Conservation (phyloP, 768 basidiomycete genomes). For the Rhizopogon roseolus region DNA sequence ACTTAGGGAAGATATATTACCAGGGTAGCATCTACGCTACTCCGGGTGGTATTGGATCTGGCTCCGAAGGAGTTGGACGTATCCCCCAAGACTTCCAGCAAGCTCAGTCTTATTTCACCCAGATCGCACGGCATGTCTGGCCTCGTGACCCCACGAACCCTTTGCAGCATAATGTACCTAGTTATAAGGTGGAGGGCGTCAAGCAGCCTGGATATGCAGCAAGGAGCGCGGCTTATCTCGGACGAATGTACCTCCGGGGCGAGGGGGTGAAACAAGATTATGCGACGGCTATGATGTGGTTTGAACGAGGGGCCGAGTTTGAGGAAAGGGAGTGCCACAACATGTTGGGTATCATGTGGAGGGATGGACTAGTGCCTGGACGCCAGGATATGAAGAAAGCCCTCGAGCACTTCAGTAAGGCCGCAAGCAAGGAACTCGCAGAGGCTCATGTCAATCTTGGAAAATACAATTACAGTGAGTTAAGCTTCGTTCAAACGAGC, state of each 20-base stretch:
- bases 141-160: constrained; percentile 67
- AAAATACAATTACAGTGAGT: constrained; percentile 66
- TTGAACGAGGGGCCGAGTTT: constrained; percentile 76
- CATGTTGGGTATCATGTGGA: constrained; percentile 85
- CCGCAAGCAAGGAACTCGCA: constrained; percentile 83
- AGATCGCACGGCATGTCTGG: constrained; percentile 85
- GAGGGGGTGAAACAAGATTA: constrained; percentile 84
- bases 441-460: constrained; percentile 92
- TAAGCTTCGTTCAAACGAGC: background rate
- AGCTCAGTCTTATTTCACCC: constrained; percentile 80
- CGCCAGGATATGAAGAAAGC: constrained; percentile 67
- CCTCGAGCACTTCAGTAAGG: constrained; percentile 61
- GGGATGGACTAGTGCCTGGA: constrained; percentile 78
- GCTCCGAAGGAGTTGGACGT: constrained; percentile 90
- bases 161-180: constrained; percentile 36
- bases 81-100: constrained; percentile 73
- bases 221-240: constrained; percentile 82
- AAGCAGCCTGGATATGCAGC: constrained; percentile 61
- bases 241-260: constrained; percentile 90
- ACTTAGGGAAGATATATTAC: constrained; percentile 94
- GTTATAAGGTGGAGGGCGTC: constrained; percentile 46
- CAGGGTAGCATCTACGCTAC: constrained; percentile 87
- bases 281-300: constrained; percentile 85
- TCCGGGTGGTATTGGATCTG: constrained; percentile 76
- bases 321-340: constrained; percentile 89